Conservation (phyloP, 139 green algal species). For the Deuterostichococcus epilithicus region DNA sequence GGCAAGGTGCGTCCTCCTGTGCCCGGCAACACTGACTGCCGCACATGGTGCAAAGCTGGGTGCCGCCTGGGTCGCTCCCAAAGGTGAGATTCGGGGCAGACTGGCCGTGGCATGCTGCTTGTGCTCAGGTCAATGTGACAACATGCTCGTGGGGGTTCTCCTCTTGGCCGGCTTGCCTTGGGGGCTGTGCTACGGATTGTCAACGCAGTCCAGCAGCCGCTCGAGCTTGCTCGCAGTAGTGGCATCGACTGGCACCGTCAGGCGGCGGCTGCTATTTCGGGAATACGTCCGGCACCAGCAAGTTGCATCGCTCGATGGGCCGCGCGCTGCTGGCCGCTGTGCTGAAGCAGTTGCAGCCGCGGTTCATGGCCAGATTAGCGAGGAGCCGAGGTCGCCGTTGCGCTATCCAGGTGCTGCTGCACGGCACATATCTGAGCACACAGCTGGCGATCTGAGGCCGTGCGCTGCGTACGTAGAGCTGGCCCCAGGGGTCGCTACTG, state of each 20-base stretch:
- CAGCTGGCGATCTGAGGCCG: too few species aligned
- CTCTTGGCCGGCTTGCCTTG: slow-evolving; percentile 26
- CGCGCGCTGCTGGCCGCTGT: slow-evolving; percentile 32
- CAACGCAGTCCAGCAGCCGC: slow-evolving; percentile 48
- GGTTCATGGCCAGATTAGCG: too few species aligned
- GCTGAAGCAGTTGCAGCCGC: slow-evolving; percentile 60
- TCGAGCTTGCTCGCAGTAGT: slow-evolving; percentile 41
- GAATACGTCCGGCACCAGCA: slow-evolving; percentile 56
- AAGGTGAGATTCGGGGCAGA: too few species aligned
- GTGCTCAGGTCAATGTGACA: not conserved
- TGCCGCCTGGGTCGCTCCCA: not conserved
- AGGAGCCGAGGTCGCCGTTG: too few species aligned
- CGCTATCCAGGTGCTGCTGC: too few species aligned
- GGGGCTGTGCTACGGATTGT: slow-evolving; percentile 36
- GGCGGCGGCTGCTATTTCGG: slow-evolving; percentile 29
- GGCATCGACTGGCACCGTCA: slow-evolving; percentile 17
- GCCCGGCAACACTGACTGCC: too few species aligned
- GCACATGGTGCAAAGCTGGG: not conserved
- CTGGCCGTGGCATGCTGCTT: not conserved
- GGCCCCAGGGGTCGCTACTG: too few species aligned
- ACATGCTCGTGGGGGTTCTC: not conserved
- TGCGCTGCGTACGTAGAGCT: too few species aligned
- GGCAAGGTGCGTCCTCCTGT: not conserved
- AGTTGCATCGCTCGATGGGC: slow-evolving; percentile 57
- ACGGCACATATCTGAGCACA: too few species aligned